Evolutionary conservation across 345 rosid species (phyloP), one percentile per base, ranked within the genome.

Genomic region (Murraya paniculata): DNA sequence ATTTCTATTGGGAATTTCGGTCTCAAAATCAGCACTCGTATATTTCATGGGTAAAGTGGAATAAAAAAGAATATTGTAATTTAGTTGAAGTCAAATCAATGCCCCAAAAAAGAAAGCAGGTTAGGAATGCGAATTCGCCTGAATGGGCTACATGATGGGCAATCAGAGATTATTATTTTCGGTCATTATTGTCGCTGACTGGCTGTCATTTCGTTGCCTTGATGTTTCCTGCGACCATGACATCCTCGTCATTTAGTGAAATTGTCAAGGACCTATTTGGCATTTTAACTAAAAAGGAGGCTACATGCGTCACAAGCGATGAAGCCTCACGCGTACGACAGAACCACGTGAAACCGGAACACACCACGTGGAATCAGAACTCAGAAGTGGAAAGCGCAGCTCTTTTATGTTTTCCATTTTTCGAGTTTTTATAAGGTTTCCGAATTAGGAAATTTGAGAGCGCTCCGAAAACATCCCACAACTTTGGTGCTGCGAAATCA

Each of bases 401-500:
- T 16, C 60, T 68, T 68, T 68, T 9, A 13, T 59, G 72, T 64
- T 41, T 16, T 50, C 56, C 21, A 10, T 45, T 45, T 45, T 18
- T 53, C 18, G 57, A 18, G 5, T 62, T 59, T 59, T 78, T 74
- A 81, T 74, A 82, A 86, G 90, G 88, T 87, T 87, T 53, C 88
- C 86, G 56, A 39, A 84, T 82, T 6, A 57, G 85, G 83, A 81
- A 80, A 71, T 41, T n/a, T 22, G 50, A 16, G 71, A 50, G 33
- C 45, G 61, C 28, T 48, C 68, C 50, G 58, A 39, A 35, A 30
- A 16, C 24, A 68, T 39, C 71, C 73, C 48, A 10, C 4, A 66
- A 65, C 56, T 57, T 80, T 18, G 74, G 59, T 48, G 78, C 7
- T 25, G 77, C 13, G 78, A 66, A 70, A 35, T 9, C 41, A 35